Base-by-base conservation (phyloP, 2,329 filamentous ascomycete species). In the Septoria linicola region DNA sequence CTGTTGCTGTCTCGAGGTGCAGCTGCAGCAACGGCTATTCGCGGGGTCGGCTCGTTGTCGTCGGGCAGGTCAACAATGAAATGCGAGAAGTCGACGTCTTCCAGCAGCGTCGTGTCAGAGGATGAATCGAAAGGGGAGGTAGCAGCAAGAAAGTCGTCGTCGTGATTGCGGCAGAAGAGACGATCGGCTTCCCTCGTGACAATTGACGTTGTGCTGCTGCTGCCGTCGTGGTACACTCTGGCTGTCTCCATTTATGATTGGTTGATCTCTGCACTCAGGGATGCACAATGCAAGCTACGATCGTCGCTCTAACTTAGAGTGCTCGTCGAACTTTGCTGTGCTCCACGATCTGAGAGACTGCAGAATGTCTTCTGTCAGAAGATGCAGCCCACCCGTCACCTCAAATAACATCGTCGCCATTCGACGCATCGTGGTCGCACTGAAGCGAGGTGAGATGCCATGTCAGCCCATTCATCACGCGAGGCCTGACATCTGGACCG, bases 341-440 rank as follows among this genome's bases (percentile, higher is more conserved):
- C 19, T n/a, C n/a, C 14, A 8, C 14, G 4, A 8, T 36, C 34
- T 14, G 7, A 36, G 7, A 16, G 14, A 16, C 3, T 16, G 14
- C 8, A 8, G 34, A 16, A 36, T 16, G 34, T 16, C n/a, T 14
- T 16, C 8, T n/a, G 19, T 8, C 34, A 16, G n/a, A 14, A 36
- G 34, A 11, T n/a, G 34, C 34, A 36, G 34, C 34, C 34, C 7
- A 14, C 34, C 3, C 19, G 34, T 16, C 34, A 36, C 34, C 19
- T n/a, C 34, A n/a, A 36, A 16, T 36, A 36, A 11, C 4, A n/a
- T n/a, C 0, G 73, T 80, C 6, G 72, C 77, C 0, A 80, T 27
- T 27, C 10, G 23, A 27, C 10, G 23, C 10, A 10, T 27, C 23
- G 5, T 27, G 23, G 10, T 27, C 23, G 5, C 23, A 27, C 23